A percentile compares a stretch with the other conserved stretches of the same genome.
phyloP scores from a whole-genome alignment of 2,329 filamentous ascomycete genomes.

The Sphaerostilbella broomeana region DNA sequence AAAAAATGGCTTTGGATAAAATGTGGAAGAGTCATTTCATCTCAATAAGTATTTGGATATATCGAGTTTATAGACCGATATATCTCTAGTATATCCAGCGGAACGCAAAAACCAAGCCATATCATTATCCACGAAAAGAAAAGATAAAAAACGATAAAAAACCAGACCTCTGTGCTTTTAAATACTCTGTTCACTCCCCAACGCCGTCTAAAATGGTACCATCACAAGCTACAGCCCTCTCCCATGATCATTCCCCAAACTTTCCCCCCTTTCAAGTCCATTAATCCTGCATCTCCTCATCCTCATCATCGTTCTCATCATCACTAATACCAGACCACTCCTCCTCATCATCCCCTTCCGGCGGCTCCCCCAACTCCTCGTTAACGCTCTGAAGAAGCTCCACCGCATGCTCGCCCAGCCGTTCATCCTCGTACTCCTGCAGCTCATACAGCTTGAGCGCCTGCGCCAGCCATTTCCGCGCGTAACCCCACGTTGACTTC shows the following conservation, averaged over 20 bases:
- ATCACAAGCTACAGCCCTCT: too few species aligned
- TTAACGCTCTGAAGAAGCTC: constrained; percentile 62
- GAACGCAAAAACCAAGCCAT: constrained; percentile 5
- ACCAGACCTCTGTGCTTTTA: constrained; percentile 5
- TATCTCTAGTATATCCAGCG: constrained; percentile 3
- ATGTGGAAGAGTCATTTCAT: not conserved
- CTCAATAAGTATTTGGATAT: not conserved
- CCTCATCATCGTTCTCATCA: constrained; percentile 41
- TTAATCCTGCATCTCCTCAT: constrained; percentile 49
- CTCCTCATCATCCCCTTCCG: constrained; percentile 49
- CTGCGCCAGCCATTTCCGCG: constrained; percentile 75
- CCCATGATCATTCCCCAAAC: too few species aligned
- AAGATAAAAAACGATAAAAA: constrained; percentile 2
- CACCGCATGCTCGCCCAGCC: constrained; percentile 65
- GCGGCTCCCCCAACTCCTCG: constrained; percentile 55
- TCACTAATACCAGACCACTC: constrained; percentile 49
- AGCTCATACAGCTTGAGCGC: constrained; percentile 71
- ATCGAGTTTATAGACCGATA: not conserved
- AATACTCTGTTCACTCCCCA: constrained; percentile 15
- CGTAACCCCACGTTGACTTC: constrained; percentile 61
- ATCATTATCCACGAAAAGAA: constrained; percentile 7
- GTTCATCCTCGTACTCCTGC: constrained; percentile 80
- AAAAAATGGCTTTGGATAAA: not conserved
- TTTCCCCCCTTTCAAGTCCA: not conserved
- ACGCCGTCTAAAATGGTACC: constrained; percentile 24